A percentile compares a stretch with the other conserved stretches of the same genome.
Conservation (phyloP, 1,284 basidiomycete genomes). For the Peniophora sp. region DNA sequence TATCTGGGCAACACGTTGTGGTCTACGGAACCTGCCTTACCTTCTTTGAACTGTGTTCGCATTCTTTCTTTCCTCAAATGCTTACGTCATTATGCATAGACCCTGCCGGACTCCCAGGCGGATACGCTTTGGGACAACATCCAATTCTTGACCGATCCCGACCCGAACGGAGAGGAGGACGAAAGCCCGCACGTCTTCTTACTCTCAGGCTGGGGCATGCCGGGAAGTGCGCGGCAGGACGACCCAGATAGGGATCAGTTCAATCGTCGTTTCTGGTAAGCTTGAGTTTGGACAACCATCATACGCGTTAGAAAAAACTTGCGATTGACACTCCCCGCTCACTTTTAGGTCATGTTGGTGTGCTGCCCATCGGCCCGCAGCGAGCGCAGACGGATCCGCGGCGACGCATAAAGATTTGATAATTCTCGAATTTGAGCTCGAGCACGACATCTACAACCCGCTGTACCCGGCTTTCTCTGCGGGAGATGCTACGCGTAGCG, state of each 20-base stretch:
- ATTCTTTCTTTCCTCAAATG: no score
- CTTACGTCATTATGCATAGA: no score
- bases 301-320: no score
- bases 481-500: no score
- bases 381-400: slow-evolving; percentile 26
- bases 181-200: slow-evolving; percentile 68
- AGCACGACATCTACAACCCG: slow-evolving; percentile 68
- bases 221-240: slow-evolving; percentile 35
- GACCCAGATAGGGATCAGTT: slow-evolving; percentile 25
- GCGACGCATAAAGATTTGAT: slow-evolving; percentile 28
- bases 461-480: slow-evolving; percentile 42
- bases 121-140: slow-evolving; percentile 75
- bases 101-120: slow-evolving; percentile 52
- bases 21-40: no score
- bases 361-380: slow-evolving; percentile 52
- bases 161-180: slow-evolving; percentile 36
- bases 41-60: no score
- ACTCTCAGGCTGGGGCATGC: slow-evolving; percentile 65
- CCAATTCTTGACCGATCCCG: slow-evolving; percentile 53
- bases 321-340: no score
- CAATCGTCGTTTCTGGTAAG: slow-evolving; percentile 54
- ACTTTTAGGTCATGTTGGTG: slow-evolving; percentile 54
- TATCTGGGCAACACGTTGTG: no score
- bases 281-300: no score
- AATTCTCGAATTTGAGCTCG: slow-evolving; percentile 81